These are phyloP conservation scores for Trichoderma gracile DNA, from an alignment of 2,329 filamentous ascomycete genomes.

Conservation along the genomic window DNA sequence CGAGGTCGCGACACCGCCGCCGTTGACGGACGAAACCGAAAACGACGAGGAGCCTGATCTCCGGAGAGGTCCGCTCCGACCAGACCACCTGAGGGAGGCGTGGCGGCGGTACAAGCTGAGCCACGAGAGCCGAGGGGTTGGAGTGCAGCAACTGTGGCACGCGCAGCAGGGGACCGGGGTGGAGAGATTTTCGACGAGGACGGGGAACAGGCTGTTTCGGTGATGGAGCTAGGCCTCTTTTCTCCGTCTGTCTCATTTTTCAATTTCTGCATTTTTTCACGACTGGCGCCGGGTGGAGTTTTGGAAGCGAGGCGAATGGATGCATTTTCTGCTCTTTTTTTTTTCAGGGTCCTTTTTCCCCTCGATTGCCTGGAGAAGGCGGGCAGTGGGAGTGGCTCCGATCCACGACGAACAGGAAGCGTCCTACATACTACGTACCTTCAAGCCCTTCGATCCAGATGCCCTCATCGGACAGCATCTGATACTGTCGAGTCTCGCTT, in stretches of 20 bases:
- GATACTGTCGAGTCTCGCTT: too few species aligned
- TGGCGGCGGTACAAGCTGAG: slow-evolving; percentile 65
- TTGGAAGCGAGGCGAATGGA: slow-evolving; percentile 6
- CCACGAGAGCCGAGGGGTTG: slow-evolving; percentile 63
- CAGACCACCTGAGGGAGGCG: slow-evolving; percentile 74
- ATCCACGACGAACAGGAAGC: too few species aligned
- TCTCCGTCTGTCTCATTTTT: background rate
- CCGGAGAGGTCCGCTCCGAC: slow-evolving; percentile 61
- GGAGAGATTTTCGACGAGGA: slow-evolving; percentile 59
- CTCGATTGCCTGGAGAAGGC: too few species aligned
- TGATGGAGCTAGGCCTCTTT: slow-evolving; percentile 31
- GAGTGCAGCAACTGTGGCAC: slow-evolving; percentile 62
- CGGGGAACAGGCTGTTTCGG: slow-evolving; percentile 56
- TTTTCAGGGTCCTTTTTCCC: background rate
- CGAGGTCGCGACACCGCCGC: slow-evolving; percentile 50
- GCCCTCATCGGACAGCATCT: too few species aligned
- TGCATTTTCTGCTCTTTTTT: background rate
- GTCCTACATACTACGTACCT: too few species aligned
- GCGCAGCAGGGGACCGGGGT: slow-evolving; percentile 60
- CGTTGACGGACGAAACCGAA: slow-evolving; percentile 35
- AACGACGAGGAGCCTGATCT: slow-evolving; percentile 39
- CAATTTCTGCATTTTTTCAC: background rate
- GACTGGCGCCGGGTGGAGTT: slow-evolving; percentile 1
- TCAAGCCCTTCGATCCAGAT: too few species aligned
- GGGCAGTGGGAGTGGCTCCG: too few species aligned